A percentile compares a stretch with the other conserved stretches of the same genome.
These are phyloP conservation scores for Chimonanthus praecox DNA, from an alignment of 164 flowering plant species.

Conservation along the genomic window DNA sequence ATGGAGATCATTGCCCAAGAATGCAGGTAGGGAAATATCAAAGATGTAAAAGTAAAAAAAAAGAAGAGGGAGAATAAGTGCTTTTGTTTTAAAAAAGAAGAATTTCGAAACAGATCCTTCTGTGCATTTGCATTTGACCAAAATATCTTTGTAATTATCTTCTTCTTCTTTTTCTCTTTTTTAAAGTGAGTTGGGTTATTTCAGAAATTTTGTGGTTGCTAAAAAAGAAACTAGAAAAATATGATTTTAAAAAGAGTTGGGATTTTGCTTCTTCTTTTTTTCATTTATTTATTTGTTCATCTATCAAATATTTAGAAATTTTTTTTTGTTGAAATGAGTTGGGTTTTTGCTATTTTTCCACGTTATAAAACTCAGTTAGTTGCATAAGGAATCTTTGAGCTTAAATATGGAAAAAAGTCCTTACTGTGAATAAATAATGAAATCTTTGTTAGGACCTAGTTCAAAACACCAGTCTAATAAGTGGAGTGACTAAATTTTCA, in stretches of 20 bases:
- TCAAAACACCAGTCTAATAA: not conserved
- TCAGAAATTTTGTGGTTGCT: too few species aligned
- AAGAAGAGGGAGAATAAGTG: not conserved
- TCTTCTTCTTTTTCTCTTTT: not conserved
- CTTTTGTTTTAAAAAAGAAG: too few species aligned
- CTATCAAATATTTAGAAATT: not conserved
- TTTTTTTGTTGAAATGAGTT: not conserved
- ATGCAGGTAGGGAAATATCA: constrained; percentile 52
- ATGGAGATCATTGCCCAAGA: constrained; percentile 88
- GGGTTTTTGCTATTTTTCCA: not conserved
- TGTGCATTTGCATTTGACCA: not conserved
- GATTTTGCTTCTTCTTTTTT: not conserved
- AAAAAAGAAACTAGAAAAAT: too few species aligned
- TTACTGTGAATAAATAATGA: not conserved
- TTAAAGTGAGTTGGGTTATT: not conserved
- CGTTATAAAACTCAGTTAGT: too few species aligned
- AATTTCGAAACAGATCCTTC: not conserved
- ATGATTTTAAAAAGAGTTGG: not conserved
- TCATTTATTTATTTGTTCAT: not conserved
- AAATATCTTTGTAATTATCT: not conserved
- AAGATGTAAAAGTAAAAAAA: not conserved
- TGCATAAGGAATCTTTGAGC: too few species aligned
- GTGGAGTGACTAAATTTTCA: too few species aligned
- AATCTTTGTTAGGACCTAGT: not conserved
- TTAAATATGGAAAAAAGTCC: too few species aligned